Base-by-base conservation (phyloP, 768 basidiomycete species). In the Leccinellum luteum region DNA sequence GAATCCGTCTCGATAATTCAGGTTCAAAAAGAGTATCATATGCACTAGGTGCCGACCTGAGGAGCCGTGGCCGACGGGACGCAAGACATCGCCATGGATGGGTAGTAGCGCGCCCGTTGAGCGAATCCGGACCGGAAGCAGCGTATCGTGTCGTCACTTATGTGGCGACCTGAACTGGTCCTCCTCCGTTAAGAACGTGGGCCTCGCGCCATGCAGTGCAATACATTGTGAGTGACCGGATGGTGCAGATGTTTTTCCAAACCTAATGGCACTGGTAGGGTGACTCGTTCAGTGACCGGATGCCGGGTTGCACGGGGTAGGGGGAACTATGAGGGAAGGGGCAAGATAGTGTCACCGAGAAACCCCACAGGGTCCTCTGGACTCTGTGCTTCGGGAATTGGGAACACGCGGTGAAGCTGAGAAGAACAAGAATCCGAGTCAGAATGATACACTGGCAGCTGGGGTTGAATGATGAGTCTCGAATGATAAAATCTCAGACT, bases 141-240 rank as follows among this genome's bases (percentile, higher is more conserved):
- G 4, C 12, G n/a, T 43, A 23, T 19, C 23, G 17, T 28, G 8
- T 43, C 8, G 21, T 31, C 23, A 25, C 6, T 23, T 14, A 43
- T 43, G 41, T 43, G n/a, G n/a, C n/a, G 10, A 43, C 41, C 41
- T 43, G 19, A 43, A 4, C 6, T 43, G 14, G 15, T 49, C 43
- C 47, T 38, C 15, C 51, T n/a, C 30, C 44, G 56, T 35, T 54
- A 35, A 21, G 61, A 61, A 62, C 60, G 60, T 56, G 49, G 31
- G 19, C 14, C 34, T 31, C 31, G n/a, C 38, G 41, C 12, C n/a
- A 50, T 12, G 60, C 60, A 48, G 55, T 31, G 60, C 50, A 52
- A 9, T 35, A 35, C 51, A 47, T 44, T 17, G 57, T 15, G 32
- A 17, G n/a, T 6, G 1, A 25, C 12, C 8, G 10, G n/a, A n/a